A percentile compares a stretch with the other conserved stretches of the same genome.
Conservation (phyloP, 306 rosid species). For the Castanea mollissima region DNA sequence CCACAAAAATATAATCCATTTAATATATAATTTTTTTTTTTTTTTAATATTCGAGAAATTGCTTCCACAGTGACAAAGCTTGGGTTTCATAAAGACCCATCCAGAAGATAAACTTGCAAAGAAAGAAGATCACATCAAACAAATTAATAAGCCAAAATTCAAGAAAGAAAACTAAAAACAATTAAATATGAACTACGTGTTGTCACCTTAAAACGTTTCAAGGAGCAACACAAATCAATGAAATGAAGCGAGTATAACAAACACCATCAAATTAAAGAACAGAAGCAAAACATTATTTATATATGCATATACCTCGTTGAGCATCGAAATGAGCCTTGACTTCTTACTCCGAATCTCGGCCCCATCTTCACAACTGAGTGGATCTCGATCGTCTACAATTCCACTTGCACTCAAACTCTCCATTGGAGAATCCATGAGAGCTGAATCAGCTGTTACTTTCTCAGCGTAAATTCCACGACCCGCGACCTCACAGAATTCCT, state of each 20-base stretch:
- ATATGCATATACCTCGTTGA: slow-evolving; percentile 60
- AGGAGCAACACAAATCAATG: background rate
- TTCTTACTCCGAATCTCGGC: slow-evolving; percentile 45
- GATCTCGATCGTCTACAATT: slow-evolving; percentile 38
- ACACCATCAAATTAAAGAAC: background rate
- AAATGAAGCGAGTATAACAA: background rate
- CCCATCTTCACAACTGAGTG: slow-evolving; percentile 24
- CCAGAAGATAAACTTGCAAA: slow-evolving; percentile 11
- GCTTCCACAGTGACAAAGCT: background rate
- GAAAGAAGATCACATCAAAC: background rate
- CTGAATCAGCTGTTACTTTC: slow-evolving; percentile 30
- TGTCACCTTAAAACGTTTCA: background rate
- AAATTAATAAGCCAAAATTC: background rate
- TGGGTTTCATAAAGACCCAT: slow-evolving; percentile 14
- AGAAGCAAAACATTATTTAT: background rate
- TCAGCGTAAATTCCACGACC: slow-evolving; percentile 33
- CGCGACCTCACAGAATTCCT: slow-evolving; percentile 56
- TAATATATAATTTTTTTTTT: no score
- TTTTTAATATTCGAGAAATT: background rate
- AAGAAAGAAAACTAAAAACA: background rate
- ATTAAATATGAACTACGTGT: background rate
- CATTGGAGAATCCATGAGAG: slow-evolving; percentile 41
- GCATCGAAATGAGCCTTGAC: slow-evolving; percentile 65
- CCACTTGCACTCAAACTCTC: slow-evolving; percentile 31
- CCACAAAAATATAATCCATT: background rate